phyloP scores from a whole-genome alignment of 495 filamentous ascomycete genomes.

The Astrocystis sublimbata region DNA sequence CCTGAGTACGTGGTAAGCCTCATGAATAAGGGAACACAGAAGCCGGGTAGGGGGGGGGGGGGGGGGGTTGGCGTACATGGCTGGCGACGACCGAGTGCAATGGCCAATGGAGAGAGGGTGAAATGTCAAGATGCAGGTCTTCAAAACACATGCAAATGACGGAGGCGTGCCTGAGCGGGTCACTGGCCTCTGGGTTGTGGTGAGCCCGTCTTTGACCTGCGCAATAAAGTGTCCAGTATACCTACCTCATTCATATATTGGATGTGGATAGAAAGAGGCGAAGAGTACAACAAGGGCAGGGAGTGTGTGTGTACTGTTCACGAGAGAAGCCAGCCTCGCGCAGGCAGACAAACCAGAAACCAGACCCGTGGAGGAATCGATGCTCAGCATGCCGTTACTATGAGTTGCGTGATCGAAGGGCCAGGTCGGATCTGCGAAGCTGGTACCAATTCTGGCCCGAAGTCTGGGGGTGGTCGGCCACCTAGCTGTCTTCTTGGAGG shows the following conservation, averaged over 20 bases:
- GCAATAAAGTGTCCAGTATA: too few relatives aligned
- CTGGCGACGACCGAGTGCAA: neutral
- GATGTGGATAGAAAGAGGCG: too few relatives aligned
- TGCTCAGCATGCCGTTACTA: neutral
- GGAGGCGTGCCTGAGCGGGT: too few relatives aligned
- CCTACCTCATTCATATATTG: too few relatives aligned
- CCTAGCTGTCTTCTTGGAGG: too few relatives aligned
- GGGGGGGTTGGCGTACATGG: conserved; percentile 7
- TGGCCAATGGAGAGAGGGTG: neutral
- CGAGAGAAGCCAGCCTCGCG: too few relatives aligned
- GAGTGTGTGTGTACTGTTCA: too few relatives aligned
- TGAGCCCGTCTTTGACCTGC: too few relatives aligned
- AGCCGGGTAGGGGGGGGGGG: too few relatives aligned
- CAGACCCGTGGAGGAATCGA: neutral
- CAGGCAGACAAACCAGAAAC: neutral
- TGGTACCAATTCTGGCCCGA: neutral
- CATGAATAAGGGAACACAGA: neutral
- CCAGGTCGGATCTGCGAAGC: neutral
- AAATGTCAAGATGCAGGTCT: neutral
- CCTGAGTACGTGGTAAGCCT: conserved; percentile 2
- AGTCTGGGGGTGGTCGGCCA: too few relatives aligned
- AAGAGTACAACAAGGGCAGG: too few relatives aligned
- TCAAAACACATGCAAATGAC: neutral
- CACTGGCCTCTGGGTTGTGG: too few relatives aligned
- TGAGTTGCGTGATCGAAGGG: neutral